These are phyloP conservation scores for Helotiales sp. DNA, from an alignment of 2,329 filamentous ascomycete genomes.

Conservation along the genomic window DNA sequence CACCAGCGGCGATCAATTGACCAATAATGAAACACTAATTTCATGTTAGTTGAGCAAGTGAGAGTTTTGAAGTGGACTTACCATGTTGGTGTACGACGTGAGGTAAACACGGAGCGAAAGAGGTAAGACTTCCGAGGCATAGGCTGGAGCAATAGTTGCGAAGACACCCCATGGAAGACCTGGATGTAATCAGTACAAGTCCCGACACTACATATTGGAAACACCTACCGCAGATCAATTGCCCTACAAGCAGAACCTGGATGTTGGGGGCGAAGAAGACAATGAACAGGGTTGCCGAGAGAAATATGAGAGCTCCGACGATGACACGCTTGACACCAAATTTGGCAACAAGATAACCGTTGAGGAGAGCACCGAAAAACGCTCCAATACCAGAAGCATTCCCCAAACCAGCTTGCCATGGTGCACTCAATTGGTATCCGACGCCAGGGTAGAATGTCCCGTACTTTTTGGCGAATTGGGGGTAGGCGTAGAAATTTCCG, in stretches of 20 bases:
- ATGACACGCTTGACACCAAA: conserved; percentile 52
- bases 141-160: conserved; percentile 46
- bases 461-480: conserved; percentile 30
- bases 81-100: conserved; percentile 56
- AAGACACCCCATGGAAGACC: conserved; percentile 55
- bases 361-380: conserved; percentile 47
- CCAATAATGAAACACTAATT: conserved; percentile 53
- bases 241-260: conserved; percentile 50
- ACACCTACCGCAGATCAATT: conserved; percentile 50
- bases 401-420: conserved; percentile 34
- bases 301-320: conserved; percentile 34
- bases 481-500: conserved; percentile 35
- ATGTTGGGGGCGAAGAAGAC: conserved; percentile 56
- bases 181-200: background rate
- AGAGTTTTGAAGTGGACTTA: background rate
- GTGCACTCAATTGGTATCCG: conserved; percentile 25
- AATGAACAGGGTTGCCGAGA: conserved; percentile 53
- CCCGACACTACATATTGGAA: background rate
- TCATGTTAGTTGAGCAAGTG: background rate
- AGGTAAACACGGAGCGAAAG: conserved; percentile 56
- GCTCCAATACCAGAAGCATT: conserved; percentile 32
- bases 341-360: conserved; percentile 49
- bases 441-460: conserved; percentile 25
- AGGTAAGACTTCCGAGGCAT: conserved; percentile 55
- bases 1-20: conserved; percentile 53